phyloP scores from a whole-genome alignment of 805 yeast species.

The Wickerhamomyces rabaulensis region DNA sequence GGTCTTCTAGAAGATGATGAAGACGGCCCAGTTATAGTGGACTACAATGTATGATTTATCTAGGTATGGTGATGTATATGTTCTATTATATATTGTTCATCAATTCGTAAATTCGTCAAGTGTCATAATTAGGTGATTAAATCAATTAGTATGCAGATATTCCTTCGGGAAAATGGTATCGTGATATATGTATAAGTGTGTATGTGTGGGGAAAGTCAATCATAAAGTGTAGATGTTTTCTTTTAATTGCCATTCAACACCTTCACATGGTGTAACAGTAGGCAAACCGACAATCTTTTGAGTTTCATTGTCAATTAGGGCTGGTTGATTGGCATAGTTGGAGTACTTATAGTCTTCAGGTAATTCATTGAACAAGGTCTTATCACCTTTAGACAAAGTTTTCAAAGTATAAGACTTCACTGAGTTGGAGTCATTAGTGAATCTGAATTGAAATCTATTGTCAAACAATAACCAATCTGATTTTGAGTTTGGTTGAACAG shows the following conservation, averaged over 20 bases:
- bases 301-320: constrained; percentile 9
- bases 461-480: constrained; percentile 35
- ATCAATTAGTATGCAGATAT: neutral
- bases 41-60: neutral
- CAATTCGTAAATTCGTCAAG: neutral
- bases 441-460: constrained; percentile 33
- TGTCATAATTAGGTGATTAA: neutral
- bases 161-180: neutral
- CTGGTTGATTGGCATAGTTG: constrained; percentile 14
- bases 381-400: constrained; percentile 12
- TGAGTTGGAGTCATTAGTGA: constrained; percentile 7
- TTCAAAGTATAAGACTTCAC: constrained; percentile 11
- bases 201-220: neutral
- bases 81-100: neutral
- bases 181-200: neutral
- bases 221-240: constrained; percentile 17
- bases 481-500: constrained; percentile 16
- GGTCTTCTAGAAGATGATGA: constrained; percentile 21
- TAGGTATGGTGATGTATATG: neutral
- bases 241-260: constrained; percentile 13
- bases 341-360: constrained; percentile 16
- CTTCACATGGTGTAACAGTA: constrained; percentile 2
- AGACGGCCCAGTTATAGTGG: constrained; percentile 21
- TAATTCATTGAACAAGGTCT: neutral
- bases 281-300: constrained; percentile 14